Evolutionary conservation across 1,139 yeast genomes (phyloP).

Genomic region (Yarrowia galli): DNA sequence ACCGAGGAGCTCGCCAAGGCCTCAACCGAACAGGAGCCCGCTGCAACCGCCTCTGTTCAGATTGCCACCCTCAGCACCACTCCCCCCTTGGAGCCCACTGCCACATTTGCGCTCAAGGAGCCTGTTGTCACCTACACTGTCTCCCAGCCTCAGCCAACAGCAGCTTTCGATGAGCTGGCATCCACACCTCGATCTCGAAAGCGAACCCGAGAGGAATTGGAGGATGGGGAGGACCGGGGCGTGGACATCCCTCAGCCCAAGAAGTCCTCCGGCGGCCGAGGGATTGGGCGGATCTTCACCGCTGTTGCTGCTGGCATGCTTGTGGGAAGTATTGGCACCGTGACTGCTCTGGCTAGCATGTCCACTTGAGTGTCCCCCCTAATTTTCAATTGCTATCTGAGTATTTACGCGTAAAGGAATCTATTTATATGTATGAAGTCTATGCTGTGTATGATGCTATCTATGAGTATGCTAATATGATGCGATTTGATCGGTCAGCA

Average conservation of each 20-base stretch:
- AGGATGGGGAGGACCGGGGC: slow-evolving; percentile 46
- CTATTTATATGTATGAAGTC: slow-evolving; percentile 19
- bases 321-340: slow-evolving; percentile 45
- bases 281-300: slow-evolving; percentile 40
- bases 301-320: slow-evolving; percentile 42
- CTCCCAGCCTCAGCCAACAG: neutral
- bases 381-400: slow-evolving; percentile 19
- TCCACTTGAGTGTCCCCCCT: slow-evolving; percentile 34
- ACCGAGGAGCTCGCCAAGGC: too few relatives aligned
- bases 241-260: slow-evolving; percentile 41
- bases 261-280: slow-evolving; percentile 6
- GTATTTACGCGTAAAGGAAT: slow-evolving; percentile 2
- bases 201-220: slow-evolving; percentile 40
- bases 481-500: too few relatives aligned
- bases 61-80: too few relatives aligned
- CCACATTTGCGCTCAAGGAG: neutral
- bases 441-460: neutral
- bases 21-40: neutral
- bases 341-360: slow-evolving; percentile 44
- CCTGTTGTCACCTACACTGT: neutral
- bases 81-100: neutral
- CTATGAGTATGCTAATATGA: neutral
- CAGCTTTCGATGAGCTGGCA: neutral
- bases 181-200: slow-evolving; percentile 22
- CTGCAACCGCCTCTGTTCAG: neutral